Evolutionary conservation across 139 green algal genomes (phyloP).

Genomic region (Auxenochlorella pyrenoidosa): DNA sequence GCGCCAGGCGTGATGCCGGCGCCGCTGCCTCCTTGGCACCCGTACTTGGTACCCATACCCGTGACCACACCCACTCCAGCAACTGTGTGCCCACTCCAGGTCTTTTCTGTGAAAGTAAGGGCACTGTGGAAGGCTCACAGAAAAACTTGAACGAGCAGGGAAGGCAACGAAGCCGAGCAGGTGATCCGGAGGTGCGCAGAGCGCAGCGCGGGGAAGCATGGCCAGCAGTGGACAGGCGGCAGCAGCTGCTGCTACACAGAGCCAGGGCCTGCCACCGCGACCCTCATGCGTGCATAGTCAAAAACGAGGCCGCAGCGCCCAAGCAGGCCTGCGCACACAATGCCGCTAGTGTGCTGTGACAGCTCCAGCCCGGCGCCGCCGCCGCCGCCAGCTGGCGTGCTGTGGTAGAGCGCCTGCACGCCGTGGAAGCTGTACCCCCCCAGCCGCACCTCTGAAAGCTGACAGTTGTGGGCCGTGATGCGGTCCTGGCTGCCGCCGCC

Average conservation of each 20-base stretch:
- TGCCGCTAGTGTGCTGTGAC: slow-evolving; percentile 38
- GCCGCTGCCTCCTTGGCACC: too few relatives aligned
- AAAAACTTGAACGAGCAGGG: too few relatives aligned
- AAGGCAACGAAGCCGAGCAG: too few relatives aligned
- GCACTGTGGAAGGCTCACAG: too few relatives aligned
- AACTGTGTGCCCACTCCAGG: too few relatives aligned
- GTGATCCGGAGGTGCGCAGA: too few relatives aligned
- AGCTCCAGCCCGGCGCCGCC: slow-evolving; percentile 34
- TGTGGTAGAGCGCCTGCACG: slow-evolving; percentile 12
- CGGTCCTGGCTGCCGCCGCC: not conserved
- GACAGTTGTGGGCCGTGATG: slow-evolving; percentile 2
- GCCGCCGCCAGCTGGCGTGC: not conserved
- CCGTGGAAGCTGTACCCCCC: not conserved
- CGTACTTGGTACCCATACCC: too few relatives aligned
- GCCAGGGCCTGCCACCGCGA: slow-evolving; percentile 2
- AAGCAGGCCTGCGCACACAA: slow-evolving; percentile 39
- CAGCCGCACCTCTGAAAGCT: slow-evolving; percentile 17
- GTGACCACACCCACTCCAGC: too few relatives aligned
- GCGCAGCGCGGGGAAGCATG: too few relatives aligned
- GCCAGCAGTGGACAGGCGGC: too few relatives aligned
- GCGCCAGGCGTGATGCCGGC: too few relatives aligned
- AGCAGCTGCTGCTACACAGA: not conserved
- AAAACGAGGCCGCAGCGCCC: slow-evolving; percentile 31
- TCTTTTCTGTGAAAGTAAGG: too few relatives aligned
- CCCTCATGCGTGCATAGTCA: slow-evolving; percentile 34